Conservation (phyloP, 2,329 filamentous ascomycete species). For the Neonectria neomacrospora region DNA sequence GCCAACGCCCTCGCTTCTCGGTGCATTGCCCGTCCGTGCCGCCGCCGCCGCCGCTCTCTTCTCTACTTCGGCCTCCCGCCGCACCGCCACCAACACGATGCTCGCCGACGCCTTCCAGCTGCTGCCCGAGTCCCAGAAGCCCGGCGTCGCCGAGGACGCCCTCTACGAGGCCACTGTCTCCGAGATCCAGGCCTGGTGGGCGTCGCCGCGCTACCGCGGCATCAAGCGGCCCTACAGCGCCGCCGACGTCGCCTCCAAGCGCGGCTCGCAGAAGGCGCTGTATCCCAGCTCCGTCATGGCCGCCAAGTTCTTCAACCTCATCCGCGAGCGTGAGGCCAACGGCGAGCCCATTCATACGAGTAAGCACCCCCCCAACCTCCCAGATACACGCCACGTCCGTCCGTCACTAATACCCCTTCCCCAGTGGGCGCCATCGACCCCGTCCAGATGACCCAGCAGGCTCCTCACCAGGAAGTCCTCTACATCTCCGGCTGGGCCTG, state of each 20-base stretch:
- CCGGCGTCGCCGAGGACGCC: constrained; percentile 83
- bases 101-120: constrained; percentile 87
- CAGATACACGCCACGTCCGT: background rate
- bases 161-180: constrained; percentile 86
- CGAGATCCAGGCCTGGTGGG: constrained; percentile 93
- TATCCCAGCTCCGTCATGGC: constrained; percentile 97
- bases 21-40: constrained; percentile 43
- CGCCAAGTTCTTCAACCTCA: constrained; percentile 89
- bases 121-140: constrained; percentile 79
- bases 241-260: constrained; percentile 91
- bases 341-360: constrained; percentile 94
- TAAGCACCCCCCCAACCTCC: constrained; percentile 54
- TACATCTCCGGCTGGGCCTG: constrained; percentile 99
- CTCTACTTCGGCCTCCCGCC: constrained; percentile 38
- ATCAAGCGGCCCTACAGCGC: constrained; percentile 94
- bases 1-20: constrained; percentile 30
- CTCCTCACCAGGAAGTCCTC: constrained; percentile 92
- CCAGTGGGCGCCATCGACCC: constrained; percentile 97
- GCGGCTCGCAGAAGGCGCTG: constrained; percentile 84
- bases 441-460: constrained; percentile 99
- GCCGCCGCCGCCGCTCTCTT: constrained; percentile 35
- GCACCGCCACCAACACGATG: background rate
- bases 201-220: constrained; percentile 81
- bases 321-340: constrained; percentile 79
- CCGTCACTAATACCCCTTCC: background rate